Evolutionary conservation across 2,329 filamentous ascomycete species (phyloP), one percentile per base, ranked within the genome.

Genomic region (Aspergillus sp.): DNA sequence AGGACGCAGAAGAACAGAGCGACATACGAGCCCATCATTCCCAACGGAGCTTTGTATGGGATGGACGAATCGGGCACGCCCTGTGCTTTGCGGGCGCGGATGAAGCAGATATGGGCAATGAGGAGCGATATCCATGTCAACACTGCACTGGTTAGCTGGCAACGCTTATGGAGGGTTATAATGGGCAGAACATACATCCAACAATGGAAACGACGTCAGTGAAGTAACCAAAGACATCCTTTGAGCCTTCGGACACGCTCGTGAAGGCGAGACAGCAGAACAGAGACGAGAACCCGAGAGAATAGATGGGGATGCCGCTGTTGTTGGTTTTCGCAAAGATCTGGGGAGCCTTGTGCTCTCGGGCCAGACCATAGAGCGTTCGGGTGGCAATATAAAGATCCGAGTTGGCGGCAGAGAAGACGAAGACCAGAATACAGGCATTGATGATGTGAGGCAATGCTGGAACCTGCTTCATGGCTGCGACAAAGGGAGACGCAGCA

Each of bases 351-450:
- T 88, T 83, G 25, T 86, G 84, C 66, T 90, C 86, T 7, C 84
- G 80, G 1, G 89, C 87, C 6, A 92, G 82, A 58, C 87, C 87
- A 72, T 89, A 88, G 44, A 90, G 79, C n/a, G 86, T 89, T 56
- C 88, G 84, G 59, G 84, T 87, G n/a, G 86, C 87, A 66, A 85
- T 89, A 80, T 91, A 91, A 37, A 91, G 76, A 76, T 90, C 88
- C 8, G 52, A n/a, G 3, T 31, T 21, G n/a, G 43, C 3, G 9
- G 35, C 33, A 14, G 33, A 41, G 3, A 54, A 19, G 7, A 54
- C 52, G 4, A 54, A 54, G 2, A 54, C 17, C n/a, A 47, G 27
- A 12, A 54, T 14, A 14, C 52, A 19, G 3, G 27, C 52, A 23
- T 54, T 54, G 31, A 54, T n/a, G 43, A 54, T 54, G 21, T 54